Conservation (phyloP, 768 basidiomycete species). For the Mycena metata region DNA sequence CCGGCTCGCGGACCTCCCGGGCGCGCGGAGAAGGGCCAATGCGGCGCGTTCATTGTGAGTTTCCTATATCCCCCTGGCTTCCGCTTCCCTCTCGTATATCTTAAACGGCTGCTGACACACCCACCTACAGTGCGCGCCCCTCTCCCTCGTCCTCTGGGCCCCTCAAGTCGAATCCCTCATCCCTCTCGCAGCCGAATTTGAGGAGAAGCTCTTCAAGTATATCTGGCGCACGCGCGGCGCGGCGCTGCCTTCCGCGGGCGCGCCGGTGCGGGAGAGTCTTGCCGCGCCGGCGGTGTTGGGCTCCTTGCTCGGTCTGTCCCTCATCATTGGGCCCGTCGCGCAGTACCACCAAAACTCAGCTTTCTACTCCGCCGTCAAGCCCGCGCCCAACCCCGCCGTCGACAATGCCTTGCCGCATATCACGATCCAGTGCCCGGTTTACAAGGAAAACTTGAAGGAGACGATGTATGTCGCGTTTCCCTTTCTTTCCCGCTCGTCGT, state of each 20-base stretch:
- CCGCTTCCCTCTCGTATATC: too few species aligned
- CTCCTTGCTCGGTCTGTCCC: conserved; percentile 52
- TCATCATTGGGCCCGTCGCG: conserved; percentile 84
- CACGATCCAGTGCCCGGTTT: conserved; percentile 88
- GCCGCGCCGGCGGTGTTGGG: conserved; percentile 35
- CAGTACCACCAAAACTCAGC: conserved; percentile 89
- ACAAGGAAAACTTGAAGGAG: conserved; percentile 83
- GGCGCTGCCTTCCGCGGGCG: background rate
- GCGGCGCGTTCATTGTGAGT: conserved; percentile 82
- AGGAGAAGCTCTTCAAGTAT: conserved; percentile 83
- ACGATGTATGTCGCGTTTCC: conserved; percentile 87
- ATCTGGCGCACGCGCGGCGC: conserved; percentile 73
- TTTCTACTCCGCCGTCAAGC: conserved; percentile 82
- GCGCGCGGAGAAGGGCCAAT: conserved; percentile 91
- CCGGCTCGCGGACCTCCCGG: conserved; percentile 72
- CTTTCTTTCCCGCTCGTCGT: conserved; percentile 21
- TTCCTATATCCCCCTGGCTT: too few species aligned
- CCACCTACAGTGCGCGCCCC: conserved; percentile 73
- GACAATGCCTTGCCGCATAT: conserved; percentile 82
- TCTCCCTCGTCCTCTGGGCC: conserved; percentile 86
- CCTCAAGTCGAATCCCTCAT: conserved; percentile 79
- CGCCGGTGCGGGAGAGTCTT: conserved; percentile 23
- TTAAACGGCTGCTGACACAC: too few species aligned
- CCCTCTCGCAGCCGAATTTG: conserved; percentile 78
- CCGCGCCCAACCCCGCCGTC: conserved; percentile 74